phyloP scores from a whole-genome alignment of 306 rosid species.

The Nissolia schottii region DNA sequence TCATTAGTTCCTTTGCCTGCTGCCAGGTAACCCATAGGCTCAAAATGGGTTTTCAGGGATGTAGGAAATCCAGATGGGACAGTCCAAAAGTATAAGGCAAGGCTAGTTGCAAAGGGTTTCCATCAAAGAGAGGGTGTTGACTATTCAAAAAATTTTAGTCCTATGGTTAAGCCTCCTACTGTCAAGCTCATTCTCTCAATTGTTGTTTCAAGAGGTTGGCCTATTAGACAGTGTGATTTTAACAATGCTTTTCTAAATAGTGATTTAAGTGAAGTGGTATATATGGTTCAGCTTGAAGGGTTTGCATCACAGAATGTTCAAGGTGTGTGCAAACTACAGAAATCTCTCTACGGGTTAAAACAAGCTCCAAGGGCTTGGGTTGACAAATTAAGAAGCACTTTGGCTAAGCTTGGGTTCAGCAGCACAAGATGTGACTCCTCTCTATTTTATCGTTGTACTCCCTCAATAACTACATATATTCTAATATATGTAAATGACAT shows the following conservation, averaged over 20 bases:
- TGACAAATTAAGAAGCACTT: too few relatives aligned
- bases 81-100: neutral
- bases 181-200: neutral
- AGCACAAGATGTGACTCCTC: too few relatives aligned
- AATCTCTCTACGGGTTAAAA: too few relatives aligned
- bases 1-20: too few relatives aligned
- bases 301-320: too few relatives aligned
- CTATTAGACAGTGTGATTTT: neutral
- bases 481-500: too few relatives aligned
- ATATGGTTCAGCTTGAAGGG: neutral
- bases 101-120: neutral
- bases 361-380: too few relatives aligned
- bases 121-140: neutral
- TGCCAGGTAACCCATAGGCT: neutral
- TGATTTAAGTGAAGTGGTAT: neutral
- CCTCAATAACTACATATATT: too few relatives aligned
- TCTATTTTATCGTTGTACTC: too few relatives aligned
- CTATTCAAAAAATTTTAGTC: neutral
- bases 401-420: too few relatives aligned
- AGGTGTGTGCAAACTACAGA: too few relatives aligned
- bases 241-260: neutral
- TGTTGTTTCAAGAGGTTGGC: neutral
- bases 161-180: neutral
- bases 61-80: neutral
- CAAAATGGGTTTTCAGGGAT: neutral